phyloP scores from a whole-genome alignment of 208 protist species.

The Acanthamoeba quina region DNA sequence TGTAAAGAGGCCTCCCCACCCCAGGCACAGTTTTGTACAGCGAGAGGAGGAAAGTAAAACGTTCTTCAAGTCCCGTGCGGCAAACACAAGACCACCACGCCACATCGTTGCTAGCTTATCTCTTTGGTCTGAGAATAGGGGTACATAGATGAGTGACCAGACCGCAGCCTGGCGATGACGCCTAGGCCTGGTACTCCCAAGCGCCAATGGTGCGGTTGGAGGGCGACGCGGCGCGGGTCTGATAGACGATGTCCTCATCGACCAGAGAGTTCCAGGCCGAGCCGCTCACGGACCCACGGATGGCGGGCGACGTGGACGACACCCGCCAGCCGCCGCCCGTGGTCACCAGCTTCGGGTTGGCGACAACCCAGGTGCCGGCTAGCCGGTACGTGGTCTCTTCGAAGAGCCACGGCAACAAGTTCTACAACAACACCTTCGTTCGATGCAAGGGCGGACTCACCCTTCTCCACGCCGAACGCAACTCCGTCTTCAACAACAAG shows the following conservation, averaged over 20 bases:
- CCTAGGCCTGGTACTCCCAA: not conserved
- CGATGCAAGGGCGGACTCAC: not conserved
- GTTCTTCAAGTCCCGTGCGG: not conserved
- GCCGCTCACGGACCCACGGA: not conserved
- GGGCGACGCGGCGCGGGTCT: not conserved
- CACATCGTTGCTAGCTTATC: too few relatives aligned
- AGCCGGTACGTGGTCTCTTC: too few relatives aligned
- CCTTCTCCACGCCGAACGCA: not conserved
- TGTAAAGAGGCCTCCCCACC: not conserved
- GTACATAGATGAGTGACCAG: not conserved
- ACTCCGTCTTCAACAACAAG: not conserved
- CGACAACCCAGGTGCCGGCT: not conserved
- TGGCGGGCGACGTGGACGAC: not conserved
- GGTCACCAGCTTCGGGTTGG: not conserved
- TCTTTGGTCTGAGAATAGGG: too few relatives aligned
- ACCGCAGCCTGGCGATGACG: too few relatives aligned
- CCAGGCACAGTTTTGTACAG: not conserved
- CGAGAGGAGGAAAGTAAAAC: constrained; percentile 54
- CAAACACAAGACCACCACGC: too few relatives aligned
- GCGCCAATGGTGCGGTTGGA: not conserved
- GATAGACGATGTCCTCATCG: not conserved
- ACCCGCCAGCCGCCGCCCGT: not conserved
- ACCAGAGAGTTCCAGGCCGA: not conserved
- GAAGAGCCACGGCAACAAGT: not conserved
- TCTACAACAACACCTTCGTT: constrained; percentile 1